A percentile compares a stretch with the other conserved stretches of the same genome.
Evolutionary conservation across 345 rosid genomes (phyloP).

Genomic region (Aquilaria malaccensis): DNA sequence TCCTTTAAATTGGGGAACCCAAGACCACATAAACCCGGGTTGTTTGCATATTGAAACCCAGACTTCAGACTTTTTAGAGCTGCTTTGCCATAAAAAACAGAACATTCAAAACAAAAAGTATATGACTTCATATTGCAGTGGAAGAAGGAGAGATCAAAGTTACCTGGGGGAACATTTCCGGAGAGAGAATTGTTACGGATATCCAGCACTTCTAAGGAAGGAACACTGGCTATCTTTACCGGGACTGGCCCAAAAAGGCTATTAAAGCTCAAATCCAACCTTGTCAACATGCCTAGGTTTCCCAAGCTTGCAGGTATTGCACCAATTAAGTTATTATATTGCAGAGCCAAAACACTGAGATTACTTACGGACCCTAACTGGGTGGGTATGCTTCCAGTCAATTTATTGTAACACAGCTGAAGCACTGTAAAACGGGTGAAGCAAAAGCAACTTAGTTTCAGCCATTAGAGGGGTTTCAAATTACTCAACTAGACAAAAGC

Average conservation of each 20-base stretch:
- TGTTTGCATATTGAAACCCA: conserved; percentile 73
- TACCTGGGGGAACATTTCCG: conserved; percentile 84
- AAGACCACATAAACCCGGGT: conserved; percentile 66
- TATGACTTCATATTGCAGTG: background rate
- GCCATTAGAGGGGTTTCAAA: background rate
- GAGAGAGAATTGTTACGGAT: conserved; percentile 82
- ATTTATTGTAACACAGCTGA: conserved; percentile 81
- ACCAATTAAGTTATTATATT: conserved; percentile 69
- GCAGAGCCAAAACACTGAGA: conserved; percentile 72
- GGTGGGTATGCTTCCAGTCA: conserved; percentile 74
- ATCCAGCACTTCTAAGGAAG: conserved; percentile 58
- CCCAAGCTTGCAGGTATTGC: conserved; percentile 97
- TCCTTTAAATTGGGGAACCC: conserved; percentile 47
- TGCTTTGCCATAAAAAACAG: conserved; percentile 25
- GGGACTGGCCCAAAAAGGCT: conserved; percentile 83
- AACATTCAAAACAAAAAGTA: background rate
- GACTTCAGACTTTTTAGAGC: conserved; percentile 61
- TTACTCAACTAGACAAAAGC: background rate
- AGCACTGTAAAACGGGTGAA: conserved; percentile 40
- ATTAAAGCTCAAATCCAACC: conserved; percentile 90
- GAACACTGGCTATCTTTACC: conserved; percentile 50
- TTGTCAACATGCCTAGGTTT: conserved; percentile 40
- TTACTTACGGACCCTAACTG: conserved; percentile 66
- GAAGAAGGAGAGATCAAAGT: background rate
- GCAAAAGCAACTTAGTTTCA: background rate